Base-by-base conservation (phyloP, 2,329 filamentous ascomycete species). In the Clarireedia sp. region DNA sequence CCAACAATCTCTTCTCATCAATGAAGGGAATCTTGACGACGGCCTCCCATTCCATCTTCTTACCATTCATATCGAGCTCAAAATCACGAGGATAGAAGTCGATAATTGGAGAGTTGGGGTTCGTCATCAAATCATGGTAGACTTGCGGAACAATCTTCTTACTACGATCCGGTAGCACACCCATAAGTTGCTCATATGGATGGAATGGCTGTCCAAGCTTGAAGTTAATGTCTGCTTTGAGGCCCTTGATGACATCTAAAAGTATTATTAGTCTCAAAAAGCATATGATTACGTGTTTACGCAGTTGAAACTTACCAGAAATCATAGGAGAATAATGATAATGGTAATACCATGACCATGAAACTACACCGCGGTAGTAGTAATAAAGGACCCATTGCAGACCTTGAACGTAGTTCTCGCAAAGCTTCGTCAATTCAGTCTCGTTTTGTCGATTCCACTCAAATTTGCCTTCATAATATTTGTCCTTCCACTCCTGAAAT, bases 21-120 rank as follows among this genome's bases (percentile, higher is more conserved):
- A 99, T 99, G 72, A 99, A 99, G 0, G 94, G 94, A 67, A 99
- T 99, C 72, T 97, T 99, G 61, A 99, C 90, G 38, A 99, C 92
- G 26, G 94, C 94, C 69, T 99, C 94, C 94, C 94, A 99, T 61
- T 99, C 95, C 87, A 96, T 95, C 75, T 96, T 99, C 76, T 99
- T 99, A 57, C 94, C 95, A 65, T 99, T 97, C 94, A 99, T 97
- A 69, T 99, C 95, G 41, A 99, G 78, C 62, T 95, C 90, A 66
- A 99, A 99, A 65, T 99, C 94, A 64, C 92, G 82, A 2, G 94
- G 94, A 66, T 99, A 99, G 70, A 99, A 99, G 69, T 99, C 94
- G 66, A 96, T 87, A 69, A 99, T 99, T 2, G 94, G 90, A 16
- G 92, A 97, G 16, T 87, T 81, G 2, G 86, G 79, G 54, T 88